These are phyloP conservation scores for Rhododendron kiyosumense DNA, from an alignment of 148 eudicot genomes.

Conservation along the genomic window DNA sequence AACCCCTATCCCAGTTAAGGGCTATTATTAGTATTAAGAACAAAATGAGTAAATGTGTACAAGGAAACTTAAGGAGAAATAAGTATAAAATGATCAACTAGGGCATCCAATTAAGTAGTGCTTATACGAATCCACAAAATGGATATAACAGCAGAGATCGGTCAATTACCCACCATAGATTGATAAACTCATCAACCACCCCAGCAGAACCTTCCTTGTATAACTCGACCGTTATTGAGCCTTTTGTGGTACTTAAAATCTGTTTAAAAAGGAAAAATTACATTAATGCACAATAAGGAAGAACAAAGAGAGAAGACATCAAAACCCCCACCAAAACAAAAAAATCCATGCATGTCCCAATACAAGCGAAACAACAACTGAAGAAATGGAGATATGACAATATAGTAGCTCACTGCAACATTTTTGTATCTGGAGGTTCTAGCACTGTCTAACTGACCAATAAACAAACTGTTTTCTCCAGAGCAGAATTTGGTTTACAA, in stretches of 20 bases:
- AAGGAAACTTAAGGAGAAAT: background rate
- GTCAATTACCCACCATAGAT: conserved; percentile 58
- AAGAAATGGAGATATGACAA: background rate
- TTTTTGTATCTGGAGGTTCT: background rate
- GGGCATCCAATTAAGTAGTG: background rate
- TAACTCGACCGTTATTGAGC: conserved; percentile 72
- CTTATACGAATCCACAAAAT: background rate
- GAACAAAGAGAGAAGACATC: background rate
- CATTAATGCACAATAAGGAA: background rate
- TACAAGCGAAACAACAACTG: background rate
- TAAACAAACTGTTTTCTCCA: background rate
- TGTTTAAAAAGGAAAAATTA: conserved; percentile 17
- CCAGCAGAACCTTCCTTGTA: conserved; percentile 84
- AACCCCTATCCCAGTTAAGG: background rate
- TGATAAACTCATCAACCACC: conserved; percentile 70
- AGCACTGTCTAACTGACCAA: background rate
- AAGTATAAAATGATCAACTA: background rate
- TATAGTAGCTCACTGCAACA: conserved; percentile 1
- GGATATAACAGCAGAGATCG: background rate
- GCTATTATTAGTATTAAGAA: background rate
- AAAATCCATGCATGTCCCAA: background rate
- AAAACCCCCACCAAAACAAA: background rate
- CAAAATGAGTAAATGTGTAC: background rate
- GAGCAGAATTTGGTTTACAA: background rate
- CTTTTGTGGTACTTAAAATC: conserved; percentile 81